Conservation (phyloP, 371 early-diverging fungal species). For the Sanchytrium tribonematis region DNA sequence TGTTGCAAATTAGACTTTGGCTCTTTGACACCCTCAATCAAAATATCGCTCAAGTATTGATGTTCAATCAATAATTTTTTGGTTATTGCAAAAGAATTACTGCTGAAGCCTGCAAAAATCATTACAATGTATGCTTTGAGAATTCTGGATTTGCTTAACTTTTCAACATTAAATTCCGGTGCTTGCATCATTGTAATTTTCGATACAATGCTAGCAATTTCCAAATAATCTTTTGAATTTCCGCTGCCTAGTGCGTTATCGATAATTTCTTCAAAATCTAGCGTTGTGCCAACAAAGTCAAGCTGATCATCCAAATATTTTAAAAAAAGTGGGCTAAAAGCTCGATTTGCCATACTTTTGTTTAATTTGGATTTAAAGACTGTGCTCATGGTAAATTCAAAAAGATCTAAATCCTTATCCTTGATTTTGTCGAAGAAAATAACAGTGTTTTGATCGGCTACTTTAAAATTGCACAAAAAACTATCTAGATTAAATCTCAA, state of each 20-base stretch:
- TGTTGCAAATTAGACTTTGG: too few species aligned
- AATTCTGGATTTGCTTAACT: not conserved
- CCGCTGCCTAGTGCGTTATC: not conserved
- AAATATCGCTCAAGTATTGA: too few species aligned
- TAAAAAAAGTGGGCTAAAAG: not conserved
- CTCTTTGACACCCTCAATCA: too few species aligned
- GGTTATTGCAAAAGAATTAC: not conserved
- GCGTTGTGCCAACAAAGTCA: not conserved
- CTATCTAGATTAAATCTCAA: not conserved
- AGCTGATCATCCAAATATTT: not conserved
- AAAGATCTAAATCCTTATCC: not conserved
- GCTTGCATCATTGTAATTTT: not conserved
- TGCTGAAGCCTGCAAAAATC: not conserved
- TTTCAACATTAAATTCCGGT: not conserved
- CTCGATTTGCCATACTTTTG: not conserved
- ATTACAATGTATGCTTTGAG: not conserved
- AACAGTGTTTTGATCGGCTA: not conserved
- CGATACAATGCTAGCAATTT: not conserved
- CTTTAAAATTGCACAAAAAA: not conserved
- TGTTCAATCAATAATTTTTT: too few species aligned
- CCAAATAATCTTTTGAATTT: not conserved
- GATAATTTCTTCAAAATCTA: not conserved
- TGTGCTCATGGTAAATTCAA: not conserved
- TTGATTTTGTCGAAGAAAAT: not conserved
- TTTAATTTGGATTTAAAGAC: not conserved